Evolutionary conservation across 2,329 filamentous ascomycete genomes (phyloP).

Genomic region (Calonectria multiphialidica): DNA sequence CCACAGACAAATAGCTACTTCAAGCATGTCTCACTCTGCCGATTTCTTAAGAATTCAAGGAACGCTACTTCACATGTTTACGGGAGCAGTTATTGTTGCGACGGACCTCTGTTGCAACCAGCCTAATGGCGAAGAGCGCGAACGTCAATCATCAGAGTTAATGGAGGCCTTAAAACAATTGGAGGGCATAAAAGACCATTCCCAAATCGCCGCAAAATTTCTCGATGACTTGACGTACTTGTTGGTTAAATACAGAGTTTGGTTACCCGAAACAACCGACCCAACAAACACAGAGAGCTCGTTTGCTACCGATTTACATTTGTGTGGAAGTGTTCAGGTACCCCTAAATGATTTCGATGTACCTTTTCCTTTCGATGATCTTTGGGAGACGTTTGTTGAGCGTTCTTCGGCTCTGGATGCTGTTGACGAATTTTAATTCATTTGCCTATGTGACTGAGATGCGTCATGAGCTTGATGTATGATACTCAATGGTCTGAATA

Average conservation of each 20-base stretch:
- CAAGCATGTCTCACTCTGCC: not conserved
- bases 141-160: not conserved
- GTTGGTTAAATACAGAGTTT: not conserved
- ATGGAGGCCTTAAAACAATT: not conserved
- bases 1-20: not conserved
- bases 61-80: not conserved
- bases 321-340: not conserved
- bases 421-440: not conserved
- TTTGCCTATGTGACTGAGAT: no score
- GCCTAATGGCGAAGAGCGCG: not conserved
- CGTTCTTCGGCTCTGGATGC: not conserved
- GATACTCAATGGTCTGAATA: no score
- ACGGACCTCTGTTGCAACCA: not conserved
- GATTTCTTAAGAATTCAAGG: not conserved
- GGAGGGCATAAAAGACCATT: not conserved
- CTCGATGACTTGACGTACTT: not conserved
- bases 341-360: not conserved
- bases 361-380: not conserved
- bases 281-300: not conserved
- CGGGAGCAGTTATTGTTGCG: not conserved
- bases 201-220: not conserved
- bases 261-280: not conserved
- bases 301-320: not conserved
- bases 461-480: no score
- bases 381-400: not conserved